Base-by-base conservation (phyloP, 2,329 filamentous ascomycete species). In the Reticulascus tulasneorum region DNA sequence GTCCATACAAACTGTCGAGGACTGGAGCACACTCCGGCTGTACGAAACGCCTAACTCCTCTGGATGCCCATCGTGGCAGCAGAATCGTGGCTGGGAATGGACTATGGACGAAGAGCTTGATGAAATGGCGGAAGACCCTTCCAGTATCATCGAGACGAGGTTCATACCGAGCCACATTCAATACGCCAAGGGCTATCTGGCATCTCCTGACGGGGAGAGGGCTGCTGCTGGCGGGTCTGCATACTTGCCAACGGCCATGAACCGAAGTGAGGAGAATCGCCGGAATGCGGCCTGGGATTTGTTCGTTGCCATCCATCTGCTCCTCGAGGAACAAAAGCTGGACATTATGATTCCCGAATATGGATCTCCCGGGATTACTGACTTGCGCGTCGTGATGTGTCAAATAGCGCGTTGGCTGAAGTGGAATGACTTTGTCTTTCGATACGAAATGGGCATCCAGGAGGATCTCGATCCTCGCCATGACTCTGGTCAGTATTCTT, bases 301-400 rank as follows among this genome's bases (percentile, higher is more conserved):
- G 33, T 74, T 91, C 23, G 67, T 94, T 46, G 84, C 78, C 1
- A 67, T 98, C 10, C 93, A 98, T 62, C 69, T 97, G 4, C 67
- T 94, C n/a, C 74, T 85, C 0, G 91, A 98, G 57, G 93, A 98
- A 56, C 74, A 85, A 44, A 97, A 94, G 54, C 73, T 98, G 2
- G 79, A 86, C 42, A 75, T 82, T 5, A 67, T 71, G 44, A 59
- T 60, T 0, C 62, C 68, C 0, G 68, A 72, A 33, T 62, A 64
- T 24, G 46, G 51, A 3, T 66, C 67, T 4, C 63, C 66, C 1
- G 64, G 69, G 0, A 61, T 66, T 18, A 56, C 60, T 9, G 69
- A 75, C 30, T 51, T 97, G 16, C 77, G 79, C n/a, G 80, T 85
- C 12, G 59, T 96, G 3, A 65, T 97, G 27, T 81, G 83, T 29